Base-by-base conservation (phyloP, 2,329 filamentous ascomycete species). In the Xylariaceae sp. region DNA sequence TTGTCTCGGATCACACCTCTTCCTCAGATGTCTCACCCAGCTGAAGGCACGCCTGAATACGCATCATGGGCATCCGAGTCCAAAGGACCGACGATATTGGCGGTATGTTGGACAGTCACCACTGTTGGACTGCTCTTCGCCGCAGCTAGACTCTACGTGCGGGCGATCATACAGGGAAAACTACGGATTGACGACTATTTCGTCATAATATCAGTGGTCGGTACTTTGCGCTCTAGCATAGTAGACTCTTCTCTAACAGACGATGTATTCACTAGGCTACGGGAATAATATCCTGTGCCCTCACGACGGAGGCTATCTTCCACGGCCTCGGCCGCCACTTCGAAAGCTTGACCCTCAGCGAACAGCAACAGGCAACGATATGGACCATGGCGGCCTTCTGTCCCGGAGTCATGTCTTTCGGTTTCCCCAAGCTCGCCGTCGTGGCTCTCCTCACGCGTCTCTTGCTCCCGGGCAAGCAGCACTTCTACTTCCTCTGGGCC, bases 81-180 rank as follows among this genome's bases (percentile, higher is more conserved):
- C 39, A 67, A 66, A 39, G 65, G 64, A 3, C 61, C 64, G 1
- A 47, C 44, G 34, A 62, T 66, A 32, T 39, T 68, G 7, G 53
- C 48, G 2, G 52, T 59, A 7, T 50, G 60, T 24, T 63, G 58
- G 51, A 43, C 52, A 3, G 49, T 68, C 41, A 60, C 58, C 3
- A 46, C 45, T 2, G 11, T 67, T 16, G 59, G 54, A 3, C 54
- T 56, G 3, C 3, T 63, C 4, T 56, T 67, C 9, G 61, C 64
- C 3, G 26, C 38, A 2, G 57, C 59, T 1, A 56, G 66, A 6
- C 43, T 68, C 11, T 66, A 58, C 24, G 60, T 62, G 28, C 55
- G 65, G 13, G 44, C 39, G 2, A 34, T 38, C 4, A 51, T 67
- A 19, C 47, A 62, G 29, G 55, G 54, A 8, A 63, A 59, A 32